Conservation (phyloP, 306 rosid species). For the Phaseolus lunatus region DNA sequence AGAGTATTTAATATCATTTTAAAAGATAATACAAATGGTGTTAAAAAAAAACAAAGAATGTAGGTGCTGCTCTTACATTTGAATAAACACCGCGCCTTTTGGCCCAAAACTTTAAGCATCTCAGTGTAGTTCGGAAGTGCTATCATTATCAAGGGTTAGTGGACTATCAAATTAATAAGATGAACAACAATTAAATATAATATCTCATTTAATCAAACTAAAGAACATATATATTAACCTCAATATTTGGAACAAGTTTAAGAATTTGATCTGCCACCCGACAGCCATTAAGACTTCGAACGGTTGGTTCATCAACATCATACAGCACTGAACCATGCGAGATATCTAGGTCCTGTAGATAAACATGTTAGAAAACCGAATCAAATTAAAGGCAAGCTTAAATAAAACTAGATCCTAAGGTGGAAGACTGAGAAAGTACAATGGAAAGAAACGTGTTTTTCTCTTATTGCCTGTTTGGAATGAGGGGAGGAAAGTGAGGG, state of each 20-base stretch:
- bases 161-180: constrained; percentile 46
- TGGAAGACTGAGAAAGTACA: constrained; percentile 9
- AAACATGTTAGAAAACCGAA: constrained; percentile 44
- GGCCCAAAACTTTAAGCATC: constrained; percentile 97
- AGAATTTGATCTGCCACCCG: constrained; percentile 99
- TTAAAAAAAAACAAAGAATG: neutral
- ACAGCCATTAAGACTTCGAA: constrained; percentile 96
- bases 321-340: constrained; percentile 72
- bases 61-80: constrained; percentile 65
- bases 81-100: constrained; percentile 98
- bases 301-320: constrained; percentile 89
- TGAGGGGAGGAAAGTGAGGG: too few relatives aligned
- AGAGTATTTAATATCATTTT: constrained; percentile 22
- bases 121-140: constrained; percentile 86
- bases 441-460: constrained; percentile 11
- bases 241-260: constrained; percentile 89
- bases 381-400: constrained; percentile 34
- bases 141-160: constrained; percentile 54
- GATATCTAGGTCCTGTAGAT: constrained; percentile 83
- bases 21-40: constrained; percentile 9
- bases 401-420: constrained; percentile 25
- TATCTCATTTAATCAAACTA: constrained; percentile 30
- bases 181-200: constrained; percentile 36
- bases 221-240: constrained; percentile 63
- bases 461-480: neutral